These are phyloP conservation scores for Fagopyrum homotropicum DNA, from an alignment of 148 eudicot species.

Conservation along the genomic window DNA sequence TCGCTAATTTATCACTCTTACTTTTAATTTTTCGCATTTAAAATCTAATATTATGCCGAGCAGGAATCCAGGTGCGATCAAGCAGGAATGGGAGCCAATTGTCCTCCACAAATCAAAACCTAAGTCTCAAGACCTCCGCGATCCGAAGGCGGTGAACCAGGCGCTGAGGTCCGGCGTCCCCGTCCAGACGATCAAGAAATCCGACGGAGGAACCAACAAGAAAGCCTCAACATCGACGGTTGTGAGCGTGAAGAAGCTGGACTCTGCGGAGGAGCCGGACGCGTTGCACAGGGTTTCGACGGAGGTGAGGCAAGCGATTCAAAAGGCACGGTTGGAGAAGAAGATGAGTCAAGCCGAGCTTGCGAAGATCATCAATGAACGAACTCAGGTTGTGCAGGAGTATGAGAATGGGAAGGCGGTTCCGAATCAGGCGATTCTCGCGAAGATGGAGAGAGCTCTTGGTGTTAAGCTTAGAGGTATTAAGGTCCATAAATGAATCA, in stretches of 20 bases:
- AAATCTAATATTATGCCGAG: conserved; percentile 30
- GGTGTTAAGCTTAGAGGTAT: conserved; percentile 72
- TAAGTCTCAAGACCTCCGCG: conserved; percentile 44
- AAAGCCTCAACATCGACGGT: conserved; percentile 32
- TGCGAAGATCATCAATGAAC: conserved; percentile 52
- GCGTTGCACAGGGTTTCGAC: conserved; percentile 35
- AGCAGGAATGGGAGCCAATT: conserved; percentile 76
- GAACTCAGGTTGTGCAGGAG: conserved; percentile 70
- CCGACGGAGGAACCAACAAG: conserved; percentile 52
- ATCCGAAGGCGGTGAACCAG: conserved; percentile 59
- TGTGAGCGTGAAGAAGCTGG: conserved; percentile 51
- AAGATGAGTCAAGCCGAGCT: conserved; percentile 76
- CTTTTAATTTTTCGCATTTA: background rate
- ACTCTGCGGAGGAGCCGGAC: conserved; percentile 59
- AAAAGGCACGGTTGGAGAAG: conserved; percentile 67
- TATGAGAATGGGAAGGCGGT: conserved; percentile 85
- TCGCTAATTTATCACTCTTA: background rate
- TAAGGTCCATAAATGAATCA: conserved; percentile 24
- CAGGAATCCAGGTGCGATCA: conserved; percentile 32
- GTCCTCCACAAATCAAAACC: conserved; percentile 51
- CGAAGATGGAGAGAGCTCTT: conserved; percentile 60
- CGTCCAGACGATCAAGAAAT: conserved; percentile 54
- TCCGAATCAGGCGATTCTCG: conserved; percentile 59
- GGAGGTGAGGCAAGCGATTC: conserved; percentile 54
- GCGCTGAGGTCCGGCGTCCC: conserved; percentile 51